Conservation (phyloP, 768 basidiomycete genomes). For the Hortiboletus campestris region DNA sequence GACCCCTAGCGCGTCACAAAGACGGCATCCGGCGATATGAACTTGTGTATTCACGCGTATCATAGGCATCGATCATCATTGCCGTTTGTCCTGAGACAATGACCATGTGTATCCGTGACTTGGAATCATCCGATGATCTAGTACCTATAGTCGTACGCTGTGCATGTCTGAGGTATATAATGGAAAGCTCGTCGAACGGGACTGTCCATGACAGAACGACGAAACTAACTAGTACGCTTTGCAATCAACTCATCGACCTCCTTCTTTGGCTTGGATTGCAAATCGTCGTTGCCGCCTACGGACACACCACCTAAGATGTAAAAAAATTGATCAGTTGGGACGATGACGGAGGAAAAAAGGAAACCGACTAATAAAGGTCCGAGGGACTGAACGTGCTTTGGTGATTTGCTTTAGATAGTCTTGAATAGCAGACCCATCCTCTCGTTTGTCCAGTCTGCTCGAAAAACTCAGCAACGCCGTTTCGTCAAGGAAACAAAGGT, state of each 20-base stretch:
- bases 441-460: conserved; percentile 50
- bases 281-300: conserved; percentile 23
- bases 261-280: conserved; percentile 2
- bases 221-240: neutral
- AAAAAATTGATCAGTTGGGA: neutral
- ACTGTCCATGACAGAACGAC: too few species aligned
- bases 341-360: too few species aligned
- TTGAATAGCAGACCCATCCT: conserved; percentile 65
- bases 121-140: neutral
- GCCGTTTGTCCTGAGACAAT: neutral
- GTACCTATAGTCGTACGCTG: neutral
- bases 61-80: neutral
- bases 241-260: conserved; percentile 13
- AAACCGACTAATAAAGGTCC: conserved; percentile 66
- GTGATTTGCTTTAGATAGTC: conserved; percentile 62
- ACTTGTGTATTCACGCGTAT: neutral
- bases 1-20: neutral
- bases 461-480: neutral
- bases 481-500: neutral
- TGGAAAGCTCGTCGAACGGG: neutral
- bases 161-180: neutral
- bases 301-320: conserved; percentile 13
- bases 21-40: too few species aligned
- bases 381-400: conserved; percentile 70
- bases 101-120: neutral